Evolutionary conservation across 805 yeast species (phyloP).

Genomic region (Candida michaelii): DNA sequence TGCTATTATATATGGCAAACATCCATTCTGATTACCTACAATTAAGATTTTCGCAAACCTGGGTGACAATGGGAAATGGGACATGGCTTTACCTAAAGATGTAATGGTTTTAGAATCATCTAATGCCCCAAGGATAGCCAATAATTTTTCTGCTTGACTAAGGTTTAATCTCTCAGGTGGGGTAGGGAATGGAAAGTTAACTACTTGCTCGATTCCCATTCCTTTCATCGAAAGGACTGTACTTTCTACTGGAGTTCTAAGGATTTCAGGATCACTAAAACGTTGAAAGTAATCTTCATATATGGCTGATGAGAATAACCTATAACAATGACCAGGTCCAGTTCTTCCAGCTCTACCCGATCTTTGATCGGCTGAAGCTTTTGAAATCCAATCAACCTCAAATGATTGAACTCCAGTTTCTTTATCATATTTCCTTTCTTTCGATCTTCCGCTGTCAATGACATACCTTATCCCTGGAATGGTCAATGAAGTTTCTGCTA

Average conservation of each 20-base stretch:
- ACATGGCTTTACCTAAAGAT: constrained; percentile 79
- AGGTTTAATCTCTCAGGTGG: constrained; percentile 72
- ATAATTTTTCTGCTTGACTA: constrained; percentile 61
- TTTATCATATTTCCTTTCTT: constrained; percentile 80
- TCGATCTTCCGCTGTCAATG: constrained; percentile 91
- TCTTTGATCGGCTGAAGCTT: constrained; percentile 95
- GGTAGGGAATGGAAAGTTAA: constrained; percentile 95
- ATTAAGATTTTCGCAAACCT: constrained; percentile 87
- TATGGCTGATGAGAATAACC: constrained; percentile 90
- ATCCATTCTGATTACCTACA: constrained; percentile 81
- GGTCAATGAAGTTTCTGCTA: constrained; percentile 96
- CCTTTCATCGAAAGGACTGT: constrained; percentile 94
- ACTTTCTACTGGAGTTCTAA: constrained; percentile 95
- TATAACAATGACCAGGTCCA: constrained; percentile 96
- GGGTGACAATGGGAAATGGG: constrained; percentile 90
- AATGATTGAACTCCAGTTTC: constrained; percentile 90
- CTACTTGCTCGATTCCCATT: constrained; percentile 90
- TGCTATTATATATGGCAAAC: constrained; percentile 87
- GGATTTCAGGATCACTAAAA: constrained; percentile 85
- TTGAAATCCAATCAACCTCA: constrained; percentile 87
- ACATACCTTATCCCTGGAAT: constrained; percentile 95
- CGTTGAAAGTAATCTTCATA: constrained; percentile 81
- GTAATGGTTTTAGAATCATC: constrained; percentile 58
- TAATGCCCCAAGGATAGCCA: constrained; percentile 78
- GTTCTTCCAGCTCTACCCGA: constrained; percentile 98